These are phyloP conservation scores for Barbarea vulgaris DNA, from an alignment of 345 rosid species.

Conservation along the genomic window DNA sequence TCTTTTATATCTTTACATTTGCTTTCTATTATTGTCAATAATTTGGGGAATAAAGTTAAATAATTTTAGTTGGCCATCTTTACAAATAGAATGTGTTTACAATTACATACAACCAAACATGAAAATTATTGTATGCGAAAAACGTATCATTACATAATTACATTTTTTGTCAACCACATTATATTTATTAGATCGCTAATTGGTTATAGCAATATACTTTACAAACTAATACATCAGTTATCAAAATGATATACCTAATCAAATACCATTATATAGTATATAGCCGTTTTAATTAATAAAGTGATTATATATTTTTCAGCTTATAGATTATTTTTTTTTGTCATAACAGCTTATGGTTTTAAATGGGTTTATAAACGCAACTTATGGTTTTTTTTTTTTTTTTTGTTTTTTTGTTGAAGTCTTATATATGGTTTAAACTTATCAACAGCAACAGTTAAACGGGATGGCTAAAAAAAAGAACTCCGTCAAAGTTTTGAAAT, in stretches of 20 bases:
- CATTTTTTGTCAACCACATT: neutral
- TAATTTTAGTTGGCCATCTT: constrained; percentile 14
- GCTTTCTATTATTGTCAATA: constrained; percentile 37
- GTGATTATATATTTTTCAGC: too few species aligned
- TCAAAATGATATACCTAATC: neutral
- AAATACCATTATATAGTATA: neutral
- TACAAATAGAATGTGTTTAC: constrained; percentile 19
- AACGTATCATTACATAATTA: neutral
- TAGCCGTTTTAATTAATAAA: too few species aligned
- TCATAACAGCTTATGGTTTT: too few species aligned
- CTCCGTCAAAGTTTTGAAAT: too few species aligned
- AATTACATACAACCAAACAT: constrained; percentile 15
- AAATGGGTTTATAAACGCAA: too few species aligned
- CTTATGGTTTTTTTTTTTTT: too few species aligned
- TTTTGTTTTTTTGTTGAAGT: too few species aligned
- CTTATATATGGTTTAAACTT: too few species aligned
- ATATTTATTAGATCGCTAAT: neutral
- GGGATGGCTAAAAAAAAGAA: too few species aligned
- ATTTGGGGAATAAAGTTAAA: constrained; percentile 33
- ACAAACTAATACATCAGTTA: constrained; percentile 3
- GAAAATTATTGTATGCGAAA: neutral
- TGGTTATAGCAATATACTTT: neutral
- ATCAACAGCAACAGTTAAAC: too few species aligned
- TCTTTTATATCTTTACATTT: constrained; percentile 16
- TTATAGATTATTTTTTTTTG: too few species aligned